Percentiles rank a stretch among this genome's conserved stretches.
phyloP scores from a whole-genome alignment of 306 rosid species.

The Canavalia gladiata region DNA sequence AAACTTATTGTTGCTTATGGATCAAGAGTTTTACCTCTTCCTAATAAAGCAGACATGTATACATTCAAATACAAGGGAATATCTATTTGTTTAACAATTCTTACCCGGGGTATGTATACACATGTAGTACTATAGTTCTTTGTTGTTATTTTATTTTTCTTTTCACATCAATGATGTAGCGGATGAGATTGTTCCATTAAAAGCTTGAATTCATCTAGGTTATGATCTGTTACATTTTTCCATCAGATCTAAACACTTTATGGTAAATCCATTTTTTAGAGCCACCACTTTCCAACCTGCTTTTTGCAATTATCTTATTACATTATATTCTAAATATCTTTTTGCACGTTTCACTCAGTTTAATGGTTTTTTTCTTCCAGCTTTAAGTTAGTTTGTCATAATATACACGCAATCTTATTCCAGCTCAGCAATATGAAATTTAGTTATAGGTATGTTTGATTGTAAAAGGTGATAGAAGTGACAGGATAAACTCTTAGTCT shows the following conservation, averaged over 20 bases:
- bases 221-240: background rate
- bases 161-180: background rate
- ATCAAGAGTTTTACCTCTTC: slow-evolving; percentile 77
- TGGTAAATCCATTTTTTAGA: background rate
- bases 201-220: slow-evolving; percentile 17
- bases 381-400: slow-evolving; percentile 11
- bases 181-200: slow-evolving; percentile 13
- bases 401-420: slow-evolving; percentile 12
- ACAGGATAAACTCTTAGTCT: slow-evolving; percentile 16
- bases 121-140: slow-evolving; percentile 14
- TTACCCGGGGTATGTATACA: slow-evolving; percentile 70
- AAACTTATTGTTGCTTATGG: slow-evolving; percentile 87
- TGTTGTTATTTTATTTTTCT: background rate
- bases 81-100: slow-evolving; percentile 83
- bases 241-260: background rate
- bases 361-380: slow-evolving; percentile 11
- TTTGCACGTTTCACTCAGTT: background rate
- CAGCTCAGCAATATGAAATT: background rate
- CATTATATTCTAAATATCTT: slow-evolving; percentile 15
- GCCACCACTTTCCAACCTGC: background rate
- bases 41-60: slow-evolving; percentile 77
- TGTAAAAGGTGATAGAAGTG: slow-evolving; percentile 25
- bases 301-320: background rate
- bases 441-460: background rate
- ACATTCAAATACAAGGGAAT: slow-evolving; percentile 90